Base-by-base conservation (phyloP, 2,329 filamentous ascomycete species). In the Paraphoma chrysanthemicola region DNA sequence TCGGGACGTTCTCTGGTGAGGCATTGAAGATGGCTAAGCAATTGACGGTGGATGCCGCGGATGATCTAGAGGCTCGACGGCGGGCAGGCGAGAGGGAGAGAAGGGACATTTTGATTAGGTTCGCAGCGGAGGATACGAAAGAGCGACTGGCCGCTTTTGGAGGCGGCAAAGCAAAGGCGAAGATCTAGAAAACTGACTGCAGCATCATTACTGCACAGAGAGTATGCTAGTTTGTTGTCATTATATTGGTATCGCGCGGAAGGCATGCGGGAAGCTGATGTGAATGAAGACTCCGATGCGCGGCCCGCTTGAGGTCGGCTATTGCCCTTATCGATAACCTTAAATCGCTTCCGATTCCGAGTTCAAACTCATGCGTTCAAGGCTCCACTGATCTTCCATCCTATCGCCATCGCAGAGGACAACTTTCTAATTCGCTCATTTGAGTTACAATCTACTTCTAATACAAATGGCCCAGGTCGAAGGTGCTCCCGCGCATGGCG, bases 401-500 rank as follows among this genome's bases (percentile, higher is more conserved):
- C 16, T 42, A 42, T 6, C 10, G 10, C 10, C 39, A n/a, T 11
- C 16, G 16, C 7, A n/a, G 8, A 16, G 16, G 16, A 42, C 39
- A 2, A n/a, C 10, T 42, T n/a, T 16, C 12, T 4, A 16, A 47
- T 16, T 30, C 29, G 8, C 43, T 10, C 14, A 14, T 14, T n/a
- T 45, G 16, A 12, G 9, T 12, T 11, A 17, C 9, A 17, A 4
- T 33, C 28, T 16, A 33, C 39, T 16, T 41, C 12, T 8, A 41
- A n/a, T 38, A 44, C 52, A 41, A 9, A 65, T 66, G 52, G 44
- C 57, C 56, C 50, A 33, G 28, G 60, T 70, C 51, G 79, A 80
- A 83, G 86, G 85, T 50, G 85, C 85, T 12, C 81, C 84, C 11
- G 73, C 77, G 48, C 81, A 88, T 66, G 87, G 87, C 62, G 82